Evolutionary conservation across 2,329 filamentous ascomycete genomes (phyloP), one percentile per base, ranked within the genome.

Genomic region (Pochonia chlamydosporia): DNA sequence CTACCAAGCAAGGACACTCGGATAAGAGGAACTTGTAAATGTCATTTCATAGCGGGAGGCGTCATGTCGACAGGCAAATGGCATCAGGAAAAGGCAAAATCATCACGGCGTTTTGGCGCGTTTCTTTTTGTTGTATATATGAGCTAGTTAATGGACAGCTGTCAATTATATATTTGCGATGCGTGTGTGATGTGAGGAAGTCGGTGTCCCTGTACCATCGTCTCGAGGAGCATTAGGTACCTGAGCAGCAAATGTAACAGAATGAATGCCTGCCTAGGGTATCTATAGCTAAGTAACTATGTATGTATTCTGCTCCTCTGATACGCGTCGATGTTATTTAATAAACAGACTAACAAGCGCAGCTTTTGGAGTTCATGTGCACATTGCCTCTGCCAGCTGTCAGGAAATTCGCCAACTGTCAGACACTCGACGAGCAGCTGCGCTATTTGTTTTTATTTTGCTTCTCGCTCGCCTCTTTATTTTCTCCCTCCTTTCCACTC

Each of bases 1-100:
- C 42, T n/a, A 46, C 35, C 13, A 49, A 50, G 41, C 45, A 46
- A 18, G 14, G 31, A 35, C 31, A 35, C 31, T 7, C 20, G 31
- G n/a, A 35, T 35, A 35, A 35, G 31, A 35, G 31, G n/a, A 35
- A 18, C 31, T 10, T 18, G 14, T 35, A 10, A n/a, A 11, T 23
- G 10, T 39, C 18, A 23, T 20, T 23, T 23, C 18, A 23, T 23
- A 28, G 8, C 2, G 16, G 6, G 9, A 23, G 9, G 35, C 16
- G 9, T 23, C 7, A 20, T 39, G 20, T 39, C 7, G 18, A 39
- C 9, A 23, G 41, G 26, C n/a, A 16, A 41, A 5, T 39, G n/a
- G 23, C 31, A 44, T 36, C 30, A 14, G 20, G 30, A 26, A 10
- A 13, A 26, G n/a, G 16, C 6, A 14, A 28, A 37, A 25, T 16